A percentile compares a stretch with the other conserved stretches of the same genome.
These are phyloP conservation scores for Mycena epipterygia DNA, from an alignment of 768 basidiomycete genomes.

Conservation along the genomic window DNA sequence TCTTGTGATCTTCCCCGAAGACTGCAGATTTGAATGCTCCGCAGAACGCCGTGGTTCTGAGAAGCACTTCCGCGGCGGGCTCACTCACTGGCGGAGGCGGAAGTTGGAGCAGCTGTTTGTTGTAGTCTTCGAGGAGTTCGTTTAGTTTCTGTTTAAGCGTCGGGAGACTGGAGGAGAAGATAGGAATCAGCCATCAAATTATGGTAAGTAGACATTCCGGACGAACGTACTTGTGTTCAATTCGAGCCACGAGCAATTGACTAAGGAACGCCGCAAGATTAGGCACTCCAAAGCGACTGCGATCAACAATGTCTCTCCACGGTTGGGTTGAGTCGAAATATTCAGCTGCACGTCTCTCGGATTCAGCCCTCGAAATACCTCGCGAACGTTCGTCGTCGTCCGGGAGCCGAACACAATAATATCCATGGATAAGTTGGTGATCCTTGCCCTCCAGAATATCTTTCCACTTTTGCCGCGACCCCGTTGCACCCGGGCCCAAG, in stretches of 20 bases:
- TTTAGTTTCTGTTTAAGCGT: conserved; percentile 55
- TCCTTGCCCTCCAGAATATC: conserved; percentile 62
- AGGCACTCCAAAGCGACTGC: conserved; percentile 66
- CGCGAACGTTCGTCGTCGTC: conserved; percentile 66
- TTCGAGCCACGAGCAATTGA: conserved; percentile 63
- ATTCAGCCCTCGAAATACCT: conserved; percentile 50
- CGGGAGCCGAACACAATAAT: conserved; percentile 76
- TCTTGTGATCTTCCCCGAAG: conserved; percentile 50
- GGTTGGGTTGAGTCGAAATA: conserved; percentile 66
- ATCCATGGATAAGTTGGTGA: conserved; percentile 66
- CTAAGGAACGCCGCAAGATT: conserved; percentile 69
- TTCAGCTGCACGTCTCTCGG: conserved; percentile 50
- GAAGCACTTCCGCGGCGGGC: conserved; percentile 61
- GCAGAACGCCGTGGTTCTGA: conserved; percentile 61
- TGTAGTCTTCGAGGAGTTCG: conserved; percentile 52
- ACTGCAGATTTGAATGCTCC: conserved; percentile 49
- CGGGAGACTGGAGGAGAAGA: conserved; percentile 57
- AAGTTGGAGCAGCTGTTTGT: conserved; percentile 50
- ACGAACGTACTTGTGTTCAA: conserved; percentile 63
- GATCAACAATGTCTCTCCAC: conserved; percentile 64
- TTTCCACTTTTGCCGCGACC: conserved; percentile 61
- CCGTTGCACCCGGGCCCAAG: conserved; percentile 57
- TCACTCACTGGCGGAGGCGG: conserved; percentile 55
- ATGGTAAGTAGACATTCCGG: background rate
- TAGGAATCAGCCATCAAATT: conserved; percentile 2